Conservation (phyloP, 2,329 filamentous ascomycete species). For the Xylaria sp. region DNA sequence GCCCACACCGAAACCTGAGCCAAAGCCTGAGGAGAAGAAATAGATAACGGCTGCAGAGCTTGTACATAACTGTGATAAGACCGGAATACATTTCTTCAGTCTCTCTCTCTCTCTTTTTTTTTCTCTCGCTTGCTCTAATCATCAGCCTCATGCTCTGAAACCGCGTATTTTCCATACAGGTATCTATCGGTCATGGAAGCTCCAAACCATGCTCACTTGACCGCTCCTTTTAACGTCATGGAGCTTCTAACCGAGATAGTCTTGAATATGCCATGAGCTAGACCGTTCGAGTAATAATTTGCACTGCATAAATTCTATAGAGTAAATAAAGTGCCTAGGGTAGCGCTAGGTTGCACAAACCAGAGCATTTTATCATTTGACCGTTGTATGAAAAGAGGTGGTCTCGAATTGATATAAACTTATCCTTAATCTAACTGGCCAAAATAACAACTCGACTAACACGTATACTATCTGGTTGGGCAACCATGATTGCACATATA, state of each 20-base stretch:
- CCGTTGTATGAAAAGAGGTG: background rate
- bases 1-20: conserved; percentile 93
- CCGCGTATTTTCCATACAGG: background rate
- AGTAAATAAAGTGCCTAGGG: no score
- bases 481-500: background rate
- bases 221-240: background rate
- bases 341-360: no score
- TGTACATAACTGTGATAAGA: conserved; percentile 51
- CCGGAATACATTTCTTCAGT: conserved; percentile 35
- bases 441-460: background rate
- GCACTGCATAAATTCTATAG: no score
- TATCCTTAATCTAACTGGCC: no score
- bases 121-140: background rate
- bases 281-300: no score
- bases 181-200: no score
- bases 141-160: background rate
- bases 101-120: no score
- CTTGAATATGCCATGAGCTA: no score
- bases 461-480: background rate
- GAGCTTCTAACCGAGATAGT: no score
- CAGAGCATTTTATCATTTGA: background rate
- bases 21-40: conserved; percentile 94
- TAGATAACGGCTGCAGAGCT: conserved; percentile 57
- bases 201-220: background rate
- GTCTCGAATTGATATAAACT: background rate